Conservation (phyloP, 257 asterid genomes). For the Scutellaria barbata region DNA sequence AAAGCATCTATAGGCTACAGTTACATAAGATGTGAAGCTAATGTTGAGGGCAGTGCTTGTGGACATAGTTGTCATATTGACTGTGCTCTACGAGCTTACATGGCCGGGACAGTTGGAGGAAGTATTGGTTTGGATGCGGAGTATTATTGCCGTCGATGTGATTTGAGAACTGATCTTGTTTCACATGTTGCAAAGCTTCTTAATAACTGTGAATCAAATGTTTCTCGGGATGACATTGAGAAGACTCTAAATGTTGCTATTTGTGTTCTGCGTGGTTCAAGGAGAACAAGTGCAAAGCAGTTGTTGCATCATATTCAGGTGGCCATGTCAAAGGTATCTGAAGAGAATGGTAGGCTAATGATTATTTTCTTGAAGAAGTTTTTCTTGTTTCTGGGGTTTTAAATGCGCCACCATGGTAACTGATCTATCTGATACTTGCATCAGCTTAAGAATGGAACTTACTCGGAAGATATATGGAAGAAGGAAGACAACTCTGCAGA, state of each 20-base stretch:
- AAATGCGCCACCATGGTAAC: slow-evolving; percentile 24
- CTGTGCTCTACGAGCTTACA: slow-evolving; percentile 76
- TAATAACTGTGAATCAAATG: slow-evolving; percentile 52
- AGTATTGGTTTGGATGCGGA: slow-evolving; percentile 80
- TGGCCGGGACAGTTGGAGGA: slow-evolving; percentile 92
- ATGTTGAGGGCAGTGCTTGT: slow-evolving; percentile 51
- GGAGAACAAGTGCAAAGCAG: slow-evolving; percentile 53
- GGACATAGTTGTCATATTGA: slow-evolving; percentile 82
- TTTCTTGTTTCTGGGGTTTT: slow-evolving; percentile 31
- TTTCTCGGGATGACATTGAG: slow-evolving; percentile 52
- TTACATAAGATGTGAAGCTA: slow-evolving; percentile 73
- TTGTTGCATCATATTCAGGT: slow-evolving; percentile 54
- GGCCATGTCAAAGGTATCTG: slow-evolving; percentile 70
- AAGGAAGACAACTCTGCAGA: slow-evolving; percentile 43
- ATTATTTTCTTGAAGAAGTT: slow-evolving; percentile 34
- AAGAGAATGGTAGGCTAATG: slow-evolving; percentile 40
- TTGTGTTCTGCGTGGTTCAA: slow-evolving; percentile 59
- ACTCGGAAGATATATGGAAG: slow-evolving; percentile 55
- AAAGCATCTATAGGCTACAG: slow-evolving; percentile 44
- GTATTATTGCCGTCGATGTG: slow-evolving; percentile 87
- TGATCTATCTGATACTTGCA: slow-evolving; percentile 38
- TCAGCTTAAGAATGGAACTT: slow-evolving; percentile 69
- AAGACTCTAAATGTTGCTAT: slow-evolving; percentile 58
- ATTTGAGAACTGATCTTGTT: slow-evolving; percentile 73
- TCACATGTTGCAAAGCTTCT: slow-evolving; percentile 60